Evolutionary conservation across 1,139 yeast species (phyloP).

Genomic region (Saccharomycopsis hybrid): DNA sequence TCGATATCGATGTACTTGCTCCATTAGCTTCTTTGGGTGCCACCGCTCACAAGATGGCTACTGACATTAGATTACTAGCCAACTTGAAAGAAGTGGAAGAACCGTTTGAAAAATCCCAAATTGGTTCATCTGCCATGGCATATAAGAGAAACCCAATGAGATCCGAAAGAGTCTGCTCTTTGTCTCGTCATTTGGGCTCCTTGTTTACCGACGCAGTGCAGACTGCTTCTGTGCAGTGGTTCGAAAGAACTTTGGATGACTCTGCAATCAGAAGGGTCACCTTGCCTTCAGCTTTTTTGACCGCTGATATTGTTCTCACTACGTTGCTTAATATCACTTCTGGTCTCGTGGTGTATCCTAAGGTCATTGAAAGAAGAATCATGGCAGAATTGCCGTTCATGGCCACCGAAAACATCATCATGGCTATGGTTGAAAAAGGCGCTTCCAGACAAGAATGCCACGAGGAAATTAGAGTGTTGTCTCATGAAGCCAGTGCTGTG

Average conservation of each 20-base stretch:
- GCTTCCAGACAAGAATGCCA: constrained; percentile 98
- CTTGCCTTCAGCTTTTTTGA: constrained; percentile 91
- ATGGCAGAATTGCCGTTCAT: constrained; percentile 93
- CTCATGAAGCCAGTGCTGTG: constrained; percentile 96
- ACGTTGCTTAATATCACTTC: constrained; percentile 88
- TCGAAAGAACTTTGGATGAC: constrained; percentile 97
- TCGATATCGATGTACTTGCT: constrained; percentile 87
- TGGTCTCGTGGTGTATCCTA: constrained; percentile 96
- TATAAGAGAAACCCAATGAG: constrained; percentile 99
- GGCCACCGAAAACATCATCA: constrained; percentile 98
- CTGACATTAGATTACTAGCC: constrained; percentile 93
- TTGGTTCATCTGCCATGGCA: constrained; percentile 98
- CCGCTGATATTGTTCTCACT: constrained; percentile 88
- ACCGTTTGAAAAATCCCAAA: constrained; percentile 96
- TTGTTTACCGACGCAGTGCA: constrained; percentile 88
- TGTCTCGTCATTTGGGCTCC: constrained; percentile 91
- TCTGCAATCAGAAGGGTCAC: constrained; percentile 97
- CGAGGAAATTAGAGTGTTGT: constrained; percentile 92
- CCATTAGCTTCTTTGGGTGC: constrained; percentile 96
- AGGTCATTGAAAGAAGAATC: constrained; percentile 96
- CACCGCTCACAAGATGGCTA: constrained; percentile 95
- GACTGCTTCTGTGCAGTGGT: constrained; percentile 98
- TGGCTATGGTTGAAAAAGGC: constrained; percentile 99
- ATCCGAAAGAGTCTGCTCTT: constrained; percentile 96
- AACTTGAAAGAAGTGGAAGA: constrained; percentile 96